phyloP scores from a whole-genome alignment of 352 stramenopile species.

The Globisporangium lucens region DNA sequence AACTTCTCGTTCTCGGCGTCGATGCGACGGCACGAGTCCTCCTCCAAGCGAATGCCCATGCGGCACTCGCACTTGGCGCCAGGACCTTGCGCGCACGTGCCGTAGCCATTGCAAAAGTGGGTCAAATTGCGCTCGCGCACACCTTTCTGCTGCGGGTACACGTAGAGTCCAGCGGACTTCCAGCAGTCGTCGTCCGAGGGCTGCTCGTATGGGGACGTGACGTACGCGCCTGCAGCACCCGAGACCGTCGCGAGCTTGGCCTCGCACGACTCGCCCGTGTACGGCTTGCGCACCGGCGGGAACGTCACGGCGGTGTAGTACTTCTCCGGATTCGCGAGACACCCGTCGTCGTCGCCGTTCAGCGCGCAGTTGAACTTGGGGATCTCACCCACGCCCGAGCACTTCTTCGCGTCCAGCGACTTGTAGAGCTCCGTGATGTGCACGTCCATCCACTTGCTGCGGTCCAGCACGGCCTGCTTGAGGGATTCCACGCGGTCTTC shows the following conservation, averaged over 20 bases:
- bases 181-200: slow-evolving; percentile 74
- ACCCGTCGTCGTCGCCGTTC: slow-evolving; percentile 20
- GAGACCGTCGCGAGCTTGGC: slow-evolving; percentile 15
- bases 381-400: slow-evolving; percentile 12
- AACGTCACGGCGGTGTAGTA: slow-evolving; percentile 47
- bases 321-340: slow-evolving; percentile 18
- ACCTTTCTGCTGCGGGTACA: slow-evolving; percentile 61
- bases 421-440: slow-evolving; percentile 72
- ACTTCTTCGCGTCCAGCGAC: slow-evolving; percentile 25
- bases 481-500: slow-evolving; percentile 43
- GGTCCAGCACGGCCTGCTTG: slow-evolving; percentile 39
- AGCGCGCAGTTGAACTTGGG: slow-evolving; percentile 24
- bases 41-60: slow-evolving; percentile 34
- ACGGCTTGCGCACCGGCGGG: slow-evolving; percentile 51
- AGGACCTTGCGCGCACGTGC: slow-evolving; percentile 47
- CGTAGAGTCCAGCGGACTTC: slow-evolving; percentile 48
- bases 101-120: slow-evolving; percentile 65
- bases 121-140: slow-evolving; percentile 61
- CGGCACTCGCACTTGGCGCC: slow-evolving; percentile 59
- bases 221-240: slow-evolving; percentile 10
- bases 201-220: slow-evolving; percentile 30
- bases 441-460: slow-evolving; percentile 71
- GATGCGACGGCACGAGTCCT: slow-evolving; percentile 56
- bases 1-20: slow-evolving; percentile 46
- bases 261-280: slow-evolving; percentile 34